phyloP scores from a whole-genome alignment of 768 basidiomycete species.

The Boletellus sp. region DNA sequence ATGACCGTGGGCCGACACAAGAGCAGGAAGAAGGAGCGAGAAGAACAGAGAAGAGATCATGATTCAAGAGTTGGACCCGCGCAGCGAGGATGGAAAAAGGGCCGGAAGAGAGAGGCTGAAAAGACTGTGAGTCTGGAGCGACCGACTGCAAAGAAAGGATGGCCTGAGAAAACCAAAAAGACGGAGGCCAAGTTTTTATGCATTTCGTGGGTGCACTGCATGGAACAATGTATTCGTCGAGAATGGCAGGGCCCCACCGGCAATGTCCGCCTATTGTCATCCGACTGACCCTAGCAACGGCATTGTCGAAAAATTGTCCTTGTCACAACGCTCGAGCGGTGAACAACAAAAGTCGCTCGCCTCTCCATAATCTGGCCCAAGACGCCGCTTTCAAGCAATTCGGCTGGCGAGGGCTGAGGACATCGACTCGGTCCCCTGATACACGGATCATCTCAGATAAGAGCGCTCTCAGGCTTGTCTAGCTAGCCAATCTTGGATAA shows the following conservation, averaged over 20 bases:
- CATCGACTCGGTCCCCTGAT: too few species aligned
- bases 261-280: not conserved
- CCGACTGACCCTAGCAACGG: not conserved
- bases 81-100: constrained; percentile 19
- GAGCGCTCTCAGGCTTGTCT: too few species aligned
- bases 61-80: constrained; percentile 12
- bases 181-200: not conserved
- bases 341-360: too few species aligned
- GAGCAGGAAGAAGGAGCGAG: constrained; percentile 18
- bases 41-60: constrained; percentile 16
- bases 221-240: not conserved
- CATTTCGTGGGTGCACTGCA: not conserved
- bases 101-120: not conserved
- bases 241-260: not conserved
- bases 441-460: too few species aligned
- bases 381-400: too few species aligned
- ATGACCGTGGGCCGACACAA: constrained; percentile 29
- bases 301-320: not conserved
- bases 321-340: too few species aligned
- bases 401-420: too few species aligned
- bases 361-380: too few species aligned
- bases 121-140: not conserved
- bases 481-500: too few species aligned
- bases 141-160: not conserved
- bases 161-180: not conserved